Base-by-base conservation (phyloP, 176 grass and related monocot species). In the Oryza glumipatula region DNA sequence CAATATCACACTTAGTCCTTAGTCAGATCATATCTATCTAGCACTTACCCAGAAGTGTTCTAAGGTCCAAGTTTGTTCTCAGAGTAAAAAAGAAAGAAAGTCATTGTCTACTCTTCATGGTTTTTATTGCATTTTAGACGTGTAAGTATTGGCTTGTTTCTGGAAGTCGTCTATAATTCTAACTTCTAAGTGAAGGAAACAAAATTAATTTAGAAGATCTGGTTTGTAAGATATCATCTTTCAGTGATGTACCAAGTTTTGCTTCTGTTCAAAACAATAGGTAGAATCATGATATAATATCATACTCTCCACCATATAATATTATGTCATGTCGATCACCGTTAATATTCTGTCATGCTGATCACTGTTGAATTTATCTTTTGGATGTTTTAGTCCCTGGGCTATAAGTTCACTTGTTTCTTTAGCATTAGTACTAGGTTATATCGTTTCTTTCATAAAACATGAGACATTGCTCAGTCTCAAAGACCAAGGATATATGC, bases 111-210 rank as follows among this genome's bases (percentile, higher is more conserved):
- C 44, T n/a, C 22, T 79, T 14, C 61, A 16, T 48, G 68, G 79
- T 78, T 74, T 48, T 68, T 90, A 82, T n/a, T 12, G 69, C 83
- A 45, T 80, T 87, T 61, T 63, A 87, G 80, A 52, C 49, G 69
- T 90, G 75, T 83, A 75, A 76, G 16, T 79, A 75, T 87, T 79
- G n/a, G 68, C 69, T 75, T 83, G 79, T 82, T 86, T 86, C 51
- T 28, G 46, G 48, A 79, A 83, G 84, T 78, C 79, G 83, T 67
- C 69, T 73, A 61, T 74, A 54, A 74, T 86, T 80, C 63, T 78
- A 86, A 82, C 83, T 83, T 80, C 69, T 78, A 86, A 82, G 67
- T 72, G 80, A 90, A 90, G 88, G 19, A 61, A 78, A 60, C n/a
- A 67, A 58, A 45, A 67, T 15, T 85, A 78, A 78, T 61, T 78